Percentiles rank a stretch among this genome's conserved stretches.
These are phyloP conservation scores for Fusarium tjaetaba DNA, from an alignment of 2,329 filamentous ascomycete species.

Conservation along the genomic window DNA sequence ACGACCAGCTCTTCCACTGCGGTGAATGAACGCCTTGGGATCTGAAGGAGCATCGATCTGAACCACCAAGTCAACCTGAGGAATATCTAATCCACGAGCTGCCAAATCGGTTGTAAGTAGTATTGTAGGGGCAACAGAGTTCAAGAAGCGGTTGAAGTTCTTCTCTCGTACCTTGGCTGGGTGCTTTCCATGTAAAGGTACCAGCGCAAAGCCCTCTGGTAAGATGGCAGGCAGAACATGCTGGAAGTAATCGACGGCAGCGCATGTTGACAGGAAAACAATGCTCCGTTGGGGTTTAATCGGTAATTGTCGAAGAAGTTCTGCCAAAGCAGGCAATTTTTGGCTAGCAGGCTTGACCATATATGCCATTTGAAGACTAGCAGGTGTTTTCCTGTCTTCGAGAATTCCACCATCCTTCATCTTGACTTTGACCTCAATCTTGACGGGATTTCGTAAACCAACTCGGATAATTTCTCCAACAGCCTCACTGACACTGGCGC, in stretches of 20 bases:
- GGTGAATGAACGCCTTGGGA: conserved; percentile 94
- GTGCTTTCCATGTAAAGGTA: conserved; percentile 92
- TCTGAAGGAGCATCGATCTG: conserved; percentile 87
- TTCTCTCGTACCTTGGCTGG: conserved; percentile 86
- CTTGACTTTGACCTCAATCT: conserved; percentile 93
- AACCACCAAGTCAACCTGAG: conserved; percentile 88
- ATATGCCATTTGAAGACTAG: conserved; percentile 92
- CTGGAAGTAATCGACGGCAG: conserved; percentile 93
- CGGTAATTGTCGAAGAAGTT: conserved; percentile 75
- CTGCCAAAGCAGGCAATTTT: conserved; percentile 79
- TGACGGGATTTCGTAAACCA: conserved; percentile 91
- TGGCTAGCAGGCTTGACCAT: conserved; percentile 78
- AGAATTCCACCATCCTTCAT: conserved; percentile 70
- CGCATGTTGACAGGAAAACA: conserved; percentile 92
- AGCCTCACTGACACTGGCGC: conserved; percentile 94
- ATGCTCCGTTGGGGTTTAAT: conserved; percentile 85
- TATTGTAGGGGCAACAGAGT: conserved; percentile 78
- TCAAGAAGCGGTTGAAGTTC: conserved; percentile 85
- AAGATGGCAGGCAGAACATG: conserved; percentile 80
- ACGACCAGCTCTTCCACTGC: conserved; percentile 87
- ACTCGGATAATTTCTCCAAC: conserved; percentile 93
- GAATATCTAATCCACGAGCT: conserved; percentile 89
- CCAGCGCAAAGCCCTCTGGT: conserved; percentile 72
- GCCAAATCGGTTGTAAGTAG: conserved; percentile 94
- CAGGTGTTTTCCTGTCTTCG: conserved; percentile 88